Percentiles rank a stretch among this genome's conserved stretches.
These are phyloP conservation scores for Penicillium chermesinum DNA, from an alignment of 495 filamentous ascomycete species.

Conservation along the genomic window DNA sequence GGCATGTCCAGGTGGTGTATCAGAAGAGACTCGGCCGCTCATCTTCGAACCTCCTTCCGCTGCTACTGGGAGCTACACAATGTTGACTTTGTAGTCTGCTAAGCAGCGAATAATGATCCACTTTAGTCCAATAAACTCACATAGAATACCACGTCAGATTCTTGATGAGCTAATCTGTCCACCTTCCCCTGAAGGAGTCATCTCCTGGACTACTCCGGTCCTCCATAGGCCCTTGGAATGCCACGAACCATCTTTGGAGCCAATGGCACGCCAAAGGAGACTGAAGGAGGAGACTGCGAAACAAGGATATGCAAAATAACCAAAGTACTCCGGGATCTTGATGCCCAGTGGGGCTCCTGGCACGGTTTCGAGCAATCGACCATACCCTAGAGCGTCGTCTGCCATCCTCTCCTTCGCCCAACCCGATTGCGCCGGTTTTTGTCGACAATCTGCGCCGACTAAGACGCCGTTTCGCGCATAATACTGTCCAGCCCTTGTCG, in stretches of 20 bases:
- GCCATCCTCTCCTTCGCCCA: neutral
- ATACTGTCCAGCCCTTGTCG: constrained; percentile 18
- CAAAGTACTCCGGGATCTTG: too few species aligned
- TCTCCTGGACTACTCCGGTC: neutral
- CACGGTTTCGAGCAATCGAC: too few species aligned
- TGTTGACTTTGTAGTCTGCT: too few species aligned
- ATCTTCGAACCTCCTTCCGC: too few species aligned
- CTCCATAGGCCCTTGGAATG: neutral
- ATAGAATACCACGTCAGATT: neutral
- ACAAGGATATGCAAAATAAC: neutral
- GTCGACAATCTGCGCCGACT: constrained; percentile 1
- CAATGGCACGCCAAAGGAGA: constrained; percentile 5
- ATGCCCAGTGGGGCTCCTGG: too few species aligned
- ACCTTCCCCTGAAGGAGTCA: neutral
- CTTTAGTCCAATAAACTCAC: neutral
- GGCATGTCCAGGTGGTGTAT: too few species aligned
- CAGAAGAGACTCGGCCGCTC: too few species aligned
- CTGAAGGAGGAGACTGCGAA: neutral
- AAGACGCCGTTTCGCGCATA: constrained; percentile 5
- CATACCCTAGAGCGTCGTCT: neutral
- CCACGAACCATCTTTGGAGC: neutral
- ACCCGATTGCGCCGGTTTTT: neutral
- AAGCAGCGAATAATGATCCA: too few species aligned
- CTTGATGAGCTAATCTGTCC: neutral
- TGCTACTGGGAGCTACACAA: too few species aligned